Conservation (phyloP, 495 filamentous ascomycete genomes). For the Beverwykella pulmonaria region DNA sequence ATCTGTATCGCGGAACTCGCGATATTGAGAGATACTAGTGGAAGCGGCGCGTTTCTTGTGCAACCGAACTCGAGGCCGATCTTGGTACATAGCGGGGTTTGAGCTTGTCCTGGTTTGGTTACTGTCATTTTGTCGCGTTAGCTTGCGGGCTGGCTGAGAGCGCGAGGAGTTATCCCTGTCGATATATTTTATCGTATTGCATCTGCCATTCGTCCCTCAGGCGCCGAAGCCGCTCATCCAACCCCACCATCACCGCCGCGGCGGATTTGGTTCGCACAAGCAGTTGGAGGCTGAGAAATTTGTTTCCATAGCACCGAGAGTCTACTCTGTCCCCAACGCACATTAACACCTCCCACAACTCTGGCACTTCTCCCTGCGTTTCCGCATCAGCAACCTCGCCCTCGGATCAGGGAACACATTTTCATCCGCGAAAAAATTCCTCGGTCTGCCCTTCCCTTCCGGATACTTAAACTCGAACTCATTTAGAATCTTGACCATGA, state of each 20-base stretch:
- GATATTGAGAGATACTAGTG: too few relatives aligned
- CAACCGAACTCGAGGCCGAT: neutral
- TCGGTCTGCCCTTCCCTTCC: slow-evolving; percentile 23
- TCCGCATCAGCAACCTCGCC: slow-evolving; percentile 25
- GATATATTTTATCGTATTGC: neutral
- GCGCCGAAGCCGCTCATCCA: neutral
- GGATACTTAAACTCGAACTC: slow-evolving; percentile 29
- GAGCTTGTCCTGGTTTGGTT: neutral
- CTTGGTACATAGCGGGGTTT: neutral
- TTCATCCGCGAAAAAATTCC: slow-evolving; percentile 24
- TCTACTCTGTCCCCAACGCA: neutral
- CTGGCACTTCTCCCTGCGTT: slow-evolving; percentile 10
- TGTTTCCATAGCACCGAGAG: too few relatives aligned
- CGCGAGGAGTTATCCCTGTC: neutral
- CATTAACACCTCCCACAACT: slow-evolving; percentile 5
- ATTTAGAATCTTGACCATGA: slow-evolving; percentile 34
- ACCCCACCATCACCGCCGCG: neutral
- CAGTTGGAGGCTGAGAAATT: neutral
- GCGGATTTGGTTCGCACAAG: neutral
- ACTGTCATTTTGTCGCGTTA: neutral
- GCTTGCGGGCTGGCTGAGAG: neutral
- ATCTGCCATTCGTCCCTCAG: neutral
- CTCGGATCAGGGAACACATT: slow-evolving; percentile 28
- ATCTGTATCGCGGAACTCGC: too few relatives aligned
- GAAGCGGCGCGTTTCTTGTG: too few relatives aligned